Evolutionary conservation across 1,284 basidiomycete species (phyloP), one percentile per base, ranked within the genome.

Genomic region (Volvariella volvacea): DNA sequence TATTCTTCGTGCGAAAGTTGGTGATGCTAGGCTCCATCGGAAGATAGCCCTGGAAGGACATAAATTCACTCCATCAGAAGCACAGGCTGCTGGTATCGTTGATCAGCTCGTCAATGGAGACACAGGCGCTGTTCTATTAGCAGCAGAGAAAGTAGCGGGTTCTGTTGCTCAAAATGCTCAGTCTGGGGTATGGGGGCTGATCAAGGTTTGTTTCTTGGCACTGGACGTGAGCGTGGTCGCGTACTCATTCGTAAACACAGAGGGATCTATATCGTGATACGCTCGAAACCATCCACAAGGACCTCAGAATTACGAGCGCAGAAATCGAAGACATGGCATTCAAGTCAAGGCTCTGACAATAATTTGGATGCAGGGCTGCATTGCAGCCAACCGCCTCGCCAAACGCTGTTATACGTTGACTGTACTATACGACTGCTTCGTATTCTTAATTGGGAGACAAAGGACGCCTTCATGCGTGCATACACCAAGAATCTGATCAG

Each of bases 11-110:
- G 70, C 76, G 25, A 92, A 91, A 55, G 67, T 90, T 16, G 68
- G 80, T 2, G 70, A 79, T 53, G 70, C 74, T 19, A 63, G 62
- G n/a, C 55, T 84, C 3, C 75, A 83, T 16, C 80, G 91, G 31
- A 83, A 88, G 57, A 81, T 92, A 22, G 78, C 85, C 9, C 71
- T 95, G 3, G 88, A 92, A 56, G 93, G 88, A 1, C 78, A 90
- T 54, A 76, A 88, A 33, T 94, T 92, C 64, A 80, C 83, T 1
- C 83, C 91, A 4, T 52, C 65, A 10, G 90, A 95, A 59, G 83
- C 89, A 1, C 65, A 82, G 3, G 61, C 73, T 8, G 70, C 69
- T 14, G 84, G 87, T 3, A 62, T 96, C 8, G 66, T 96, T 17
- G 92, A 96, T 58, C 70, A 76, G 48, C 58, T 87, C 39, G 87